These are phyloP conservation scores for Haberlea rhodopensis DNA, from an alignment of 257 asterid genomes.

Conservation along the genomic window DNA sequence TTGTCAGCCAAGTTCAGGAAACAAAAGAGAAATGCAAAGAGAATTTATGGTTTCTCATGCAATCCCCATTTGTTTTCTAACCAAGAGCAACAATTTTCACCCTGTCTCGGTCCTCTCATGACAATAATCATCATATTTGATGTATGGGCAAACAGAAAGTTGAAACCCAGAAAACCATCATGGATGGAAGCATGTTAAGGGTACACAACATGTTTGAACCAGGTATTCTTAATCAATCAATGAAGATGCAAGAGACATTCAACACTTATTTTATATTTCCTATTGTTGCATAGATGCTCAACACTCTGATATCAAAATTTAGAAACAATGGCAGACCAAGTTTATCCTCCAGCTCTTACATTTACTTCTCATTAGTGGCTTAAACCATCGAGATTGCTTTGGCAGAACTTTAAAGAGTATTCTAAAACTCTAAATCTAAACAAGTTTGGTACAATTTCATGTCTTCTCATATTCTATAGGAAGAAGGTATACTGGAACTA, in stretches of 20 bases:
- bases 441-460: background rate
- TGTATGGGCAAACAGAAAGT: too few relatives aligned
- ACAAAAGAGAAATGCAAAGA: background rate
- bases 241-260: background rate
- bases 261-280: background rate
- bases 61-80: background rate
- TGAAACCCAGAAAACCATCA: too few relatives aligned
- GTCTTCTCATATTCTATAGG: background rate
- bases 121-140: too few relatives aligned
- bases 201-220: background rate
- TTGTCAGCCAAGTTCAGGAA: background rate
- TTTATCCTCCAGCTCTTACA: background rate
- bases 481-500: background rate
- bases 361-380: background rate
- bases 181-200: background rate
- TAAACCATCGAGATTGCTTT: background rate
- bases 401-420: background rate
- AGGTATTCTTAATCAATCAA: background rate
- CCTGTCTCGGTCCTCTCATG: background rate
- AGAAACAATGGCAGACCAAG: conserved; percentile 12
- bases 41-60: background rate
- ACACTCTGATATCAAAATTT: background rate
- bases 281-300: background rate
- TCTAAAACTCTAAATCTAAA: conserved; percentile 2
- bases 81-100: background rate